A percentile compares a stretch with the other conserved stretches of the same genome.
phyloP scores from a whole-genome alignment of 768 basidiomycete species.

The Rhodocollybia butyracea region DNA sequence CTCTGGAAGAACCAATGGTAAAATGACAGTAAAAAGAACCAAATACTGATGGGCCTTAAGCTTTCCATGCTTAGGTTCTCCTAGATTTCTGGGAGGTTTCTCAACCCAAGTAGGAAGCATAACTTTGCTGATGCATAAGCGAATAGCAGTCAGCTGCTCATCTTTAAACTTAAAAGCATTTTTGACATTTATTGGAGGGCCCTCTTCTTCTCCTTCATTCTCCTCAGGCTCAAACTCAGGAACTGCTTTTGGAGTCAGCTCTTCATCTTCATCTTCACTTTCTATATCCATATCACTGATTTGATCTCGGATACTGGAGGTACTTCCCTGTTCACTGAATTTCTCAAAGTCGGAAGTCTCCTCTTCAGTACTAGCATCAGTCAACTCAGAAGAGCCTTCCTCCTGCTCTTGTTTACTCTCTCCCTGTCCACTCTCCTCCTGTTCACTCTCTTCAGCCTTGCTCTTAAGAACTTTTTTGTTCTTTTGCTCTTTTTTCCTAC shows the following conservation, averaged over 20 bases:
- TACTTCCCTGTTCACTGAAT: neutral
- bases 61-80: conserved; percentile 17
- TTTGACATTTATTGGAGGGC: neutral
- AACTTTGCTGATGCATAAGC: neutral
- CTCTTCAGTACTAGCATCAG: neutral
- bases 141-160: neutral
- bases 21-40: conserved; percentile 11
- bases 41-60: conserved; percentile 17
- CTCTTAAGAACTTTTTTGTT: neutral
- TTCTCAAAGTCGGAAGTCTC: neutral
- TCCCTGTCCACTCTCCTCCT: conserved; percentile 8
- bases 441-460: conserved; percentile 7
- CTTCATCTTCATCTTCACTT: neutral
- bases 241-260: too few species aligned
- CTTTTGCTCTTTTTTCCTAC: conserved; percentile 12
- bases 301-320: neutral
- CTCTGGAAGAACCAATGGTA: conserved; percentile 14
- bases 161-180: neutral
- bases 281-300: neutral
- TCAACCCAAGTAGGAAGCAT: conserved; percentile 13
- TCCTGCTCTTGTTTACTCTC: neutral
- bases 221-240: neutral
- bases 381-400: neutral
- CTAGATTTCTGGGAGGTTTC: conserved; percentile 16
- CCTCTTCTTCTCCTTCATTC: neutral